Percentiles rank a stretch among this genome's conserved stretches.
These are phyloP conservation scores for Suhomyces ambrosiae DNA, from an alignment of 1,139 yeast species.

Conservation along the genomic window DNA sequence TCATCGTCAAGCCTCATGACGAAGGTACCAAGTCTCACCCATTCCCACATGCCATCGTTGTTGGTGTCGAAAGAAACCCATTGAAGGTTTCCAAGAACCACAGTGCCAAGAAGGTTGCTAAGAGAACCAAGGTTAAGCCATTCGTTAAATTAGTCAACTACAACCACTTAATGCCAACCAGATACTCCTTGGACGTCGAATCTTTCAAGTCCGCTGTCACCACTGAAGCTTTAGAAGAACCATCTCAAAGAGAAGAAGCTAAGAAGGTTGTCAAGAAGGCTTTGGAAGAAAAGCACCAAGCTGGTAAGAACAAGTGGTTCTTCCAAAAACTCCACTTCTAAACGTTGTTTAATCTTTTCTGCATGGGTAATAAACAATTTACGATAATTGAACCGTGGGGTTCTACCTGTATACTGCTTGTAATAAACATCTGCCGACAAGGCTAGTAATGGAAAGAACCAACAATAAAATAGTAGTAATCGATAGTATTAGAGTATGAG, in stretches of 20 bases:
- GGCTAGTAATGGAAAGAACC: slow-evolving; percentile 3
- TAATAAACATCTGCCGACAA: slow-evolving; percentile 11
- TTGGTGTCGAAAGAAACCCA: slow-evolving; percentile 99
- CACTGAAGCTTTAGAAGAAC: slow-evolving; percentile 94
- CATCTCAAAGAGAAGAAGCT: slow-evolving; percentile 98
- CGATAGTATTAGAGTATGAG: too few species aligned
- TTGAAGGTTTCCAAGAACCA: slow-evolving; percentile 93
- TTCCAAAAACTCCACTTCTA: slow-evolving; percentile 98
- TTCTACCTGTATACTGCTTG: slow-evolving; percentile 12
- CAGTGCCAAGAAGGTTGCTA: slow-evolving; percentile 95
- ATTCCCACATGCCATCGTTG: slow-evolving; percentile 99
- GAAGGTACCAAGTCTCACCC: slow-evolving; percentile 99
- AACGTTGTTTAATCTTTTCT: slow-evolving; percentile 34
- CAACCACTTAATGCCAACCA: slow-evolving; percentile 99
- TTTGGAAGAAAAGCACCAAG: slow-evolving; percentile 99
- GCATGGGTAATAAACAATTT: slow-evolving; percentile 42
- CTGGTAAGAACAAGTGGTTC: slow-evolving; percentile 99
- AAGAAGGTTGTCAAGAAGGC: slow-evolving; percentile 99
- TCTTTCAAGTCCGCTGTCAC: slow-evolving; percentile 90
- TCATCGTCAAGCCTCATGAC: slow-evolving; percentile 97
- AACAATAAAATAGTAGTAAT: too few species aligned
- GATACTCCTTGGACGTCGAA: slow-evolving; percentile 98
- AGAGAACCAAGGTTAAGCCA: slow-evolving; percentile 98
- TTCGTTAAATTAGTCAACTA: slow-evolving; percentile 99
- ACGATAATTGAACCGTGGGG: slow-evolving; percentile 14